Conservation (phyloP, 106 monocot species). For the Triglochin maritima region DNA sequence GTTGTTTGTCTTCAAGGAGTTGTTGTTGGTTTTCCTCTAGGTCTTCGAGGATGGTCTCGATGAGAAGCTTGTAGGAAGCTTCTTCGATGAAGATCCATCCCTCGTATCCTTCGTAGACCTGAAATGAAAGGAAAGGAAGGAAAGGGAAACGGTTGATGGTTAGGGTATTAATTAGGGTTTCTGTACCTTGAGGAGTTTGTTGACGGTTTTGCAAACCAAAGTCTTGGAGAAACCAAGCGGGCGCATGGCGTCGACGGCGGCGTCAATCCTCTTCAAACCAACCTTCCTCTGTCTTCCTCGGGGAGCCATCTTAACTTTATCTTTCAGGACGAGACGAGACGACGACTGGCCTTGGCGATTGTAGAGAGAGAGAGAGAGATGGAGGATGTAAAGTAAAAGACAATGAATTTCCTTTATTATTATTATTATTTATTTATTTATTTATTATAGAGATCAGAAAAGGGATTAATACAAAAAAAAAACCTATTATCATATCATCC, state of each 20-base stretch:
- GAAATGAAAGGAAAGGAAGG: background rate
- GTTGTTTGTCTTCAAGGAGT: too few species aligned
- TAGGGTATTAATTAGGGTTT: background rate
- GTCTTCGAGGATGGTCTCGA: conserved; percentile 25
- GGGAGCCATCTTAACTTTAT: too few species aligned
- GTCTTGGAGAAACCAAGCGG: conserved; percentile 18
- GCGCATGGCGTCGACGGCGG: conserved; percentile 20
- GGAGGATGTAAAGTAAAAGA: too few species aligned
- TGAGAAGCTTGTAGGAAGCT: conserved; percentile 22
- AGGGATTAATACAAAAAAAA: too few species aligned
- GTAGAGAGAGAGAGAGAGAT: too few species aligned
- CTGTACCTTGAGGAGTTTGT: conserved; percentile 17
- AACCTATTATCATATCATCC: too few species aligned
- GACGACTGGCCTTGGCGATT: too few species aligned
- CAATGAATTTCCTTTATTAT: too few species aligned
- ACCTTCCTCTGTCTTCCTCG: conserved; percentile 17
- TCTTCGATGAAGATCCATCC: conserved; percentile 36
- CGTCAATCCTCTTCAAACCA: conserved; percentile 20
- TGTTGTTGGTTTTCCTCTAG: too few species aligned
- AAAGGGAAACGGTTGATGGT: background rate
- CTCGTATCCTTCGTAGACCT: conserved; percentile 26
- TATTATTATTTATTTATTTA: too few species aligned
- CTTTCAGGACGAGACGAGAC: too few species aligned
- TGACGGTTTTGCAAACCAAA: conserved; percentile 10
- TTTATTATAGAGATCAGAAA: too few species aligned